Evolutionary conservation across 2,329 filamentous ascomycete genomes (phyloP).

Genomic region (Ceratocystis albifundus): DNA sequence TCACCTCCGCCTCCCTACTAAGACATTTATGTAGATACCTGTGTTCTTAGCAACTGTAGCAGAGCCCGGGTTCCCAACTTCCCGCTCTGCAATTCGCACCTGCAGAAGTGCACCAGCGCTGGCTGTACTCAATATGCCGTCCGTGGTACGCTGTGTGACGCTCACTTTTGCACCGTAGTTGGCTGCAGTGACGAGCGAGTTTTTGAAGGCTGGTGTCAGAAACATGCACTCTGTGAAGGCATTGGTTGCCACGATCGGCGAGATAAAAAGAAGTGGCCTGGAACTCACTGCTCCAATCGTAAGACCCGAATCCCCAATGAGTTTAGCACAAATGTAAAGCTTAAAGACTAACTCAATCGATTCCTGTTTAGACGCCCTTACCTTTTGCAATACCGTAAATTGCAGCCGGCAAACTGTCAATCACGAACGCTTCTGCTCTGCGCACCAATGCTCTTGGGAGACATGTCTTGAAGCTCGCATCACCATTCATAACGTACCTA

Average conservation of each 20-base stretch:
- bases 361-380: constrained; percentile 7
- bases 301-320: not conserved
- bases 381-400: not conserved
- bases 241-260: constrained; percentile 21
- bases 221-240: constrained; percentile 23
- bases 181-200: constrained; percentile 24
- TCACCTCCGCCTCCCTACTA: not conserved
- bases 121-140: constrained; percentile 21
- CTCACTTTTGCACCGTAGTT: constrained; percentile 23
- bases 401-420: not conserved
- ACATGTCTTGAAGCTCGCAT: constrained; percentile 6
- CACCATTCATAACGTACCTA: constrained; percentile 5
- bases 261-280: not conserved
- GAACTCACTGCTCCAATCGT: constrained; percentile 9
- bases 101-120: constrained; percentile 23
- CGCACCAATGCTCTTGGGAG: constrained; percentile 5
- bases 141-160: constrained; percentile 22
- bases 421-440: not conserved
- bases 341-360: not conserved
- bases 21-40: constrained; percentile 23
- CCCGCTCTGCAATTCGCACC: constrained; percentile 23
- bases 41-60: constrained; percentile 21
- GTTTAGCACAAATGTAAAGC: not conserved
- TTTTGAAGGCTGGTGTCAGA: constrained; percentile 24
- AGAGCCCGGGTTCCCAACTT: constrained; percentile 21